Evolutionary conservation across 306 rosid species (phyloP), one percentile per base, ranked within the genome.

Genomic region (Malus fusca): DNA sequence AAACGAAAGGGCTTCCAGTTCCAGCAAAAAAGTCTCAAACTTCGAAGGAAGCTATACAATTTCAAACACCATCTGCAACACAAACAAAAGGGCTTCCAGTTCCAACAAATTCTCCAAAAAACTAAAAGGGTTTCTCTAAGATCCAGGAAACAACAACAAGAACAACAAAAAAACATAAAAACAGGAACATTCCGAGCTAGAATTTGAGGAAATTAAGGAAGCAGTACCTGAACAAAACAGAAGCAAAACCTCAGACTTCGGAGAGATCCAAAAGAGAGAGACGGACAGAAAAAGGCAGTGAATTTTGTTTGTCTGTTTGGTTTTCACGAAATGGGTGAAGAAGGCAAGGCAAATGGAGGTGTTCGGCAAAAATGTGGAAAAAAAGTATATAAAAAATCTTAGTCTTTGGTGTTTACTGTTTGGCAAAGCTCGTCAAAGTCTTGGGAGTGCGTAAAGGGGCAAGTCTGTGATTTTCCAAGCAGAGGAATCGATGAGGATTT

Each of bases 1-100:
- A 40, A 75, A 68, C 76, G 78, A 78, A 75, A 53, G 55, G 21
- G 21, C 48, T 28, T 19, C 51, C 25, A 40, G 67, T 74, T 74
- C 71, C 62, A 69, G 72, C 51, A 43, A 84, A 56, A 69, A 52
- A 19, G 77, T 71, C 75, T 25, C 74, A 23, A 74, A 71, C 61
- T 48, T 33, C 25, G 46, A 74, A 69, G 79, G 46, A 74, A 48
- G 21, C 6, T 15, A 48, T 15, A 4, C 21, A 15, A 15, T 17
- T 15, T 17, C 21, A 48, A 48, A 15, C 55, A 48, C 75, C 73
- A 3, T 69, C 88, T 80, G 88, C 89, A 74, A 66, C 68, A 74
- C 30, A 73, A 74, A 3, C 62, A 81, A 70, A 68, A 35, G 40
- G 40, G 9, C 2, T 1, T 35, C 40, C 40, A 35, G 40, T 35